Conservation (phyloP, 805 yeast species). For the Metschnikowia lochheadii region DNA sequence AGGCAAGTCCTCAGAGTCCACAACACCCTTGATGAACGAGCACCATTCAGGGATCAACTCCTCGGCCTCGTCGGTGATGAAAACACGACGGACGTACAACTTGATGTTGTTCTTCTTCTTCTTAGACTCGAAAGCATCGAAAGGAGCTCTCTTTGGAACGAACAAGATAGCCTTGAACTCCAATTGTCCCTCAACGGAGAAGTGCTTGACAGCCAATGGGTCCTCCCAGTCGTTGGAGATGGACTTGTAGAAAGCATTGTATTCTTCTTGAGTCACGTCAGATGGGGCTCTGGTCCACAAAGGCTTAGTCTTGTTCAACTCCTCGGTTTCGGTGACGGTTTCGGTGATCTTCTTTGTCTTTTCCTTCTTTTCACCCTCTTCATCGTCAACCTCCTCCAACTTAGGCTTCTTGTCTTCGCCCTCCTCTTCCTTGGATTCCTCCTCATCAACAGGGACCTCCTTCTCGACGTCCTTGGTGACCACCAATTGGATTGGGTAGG, state of each 20-base stretch:
- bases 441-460: constrained; percentile 87
- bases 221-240: constrained; percentile 99
- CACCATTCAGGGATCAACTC: constrained; percentile 99
- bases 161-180: constrained; percentile 98
- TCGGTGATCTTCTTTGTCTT: constrained; percentile 90
- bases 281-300: constrained; percentile 99
- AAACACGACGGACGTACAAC: constrained; percentile 98
- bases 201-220: constrained; percentile 98
- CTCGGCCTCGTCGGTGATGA: constrained; percentile 99
- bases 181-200: constrained; percentile 99
- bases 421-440: constrained; percentile 43
- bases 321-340: constrained; percentile 92
- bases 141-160: constrained; percentile 99
- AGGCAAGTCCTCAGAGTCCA: constrained; percentile 99
- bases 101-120: constrained; percentile 99
- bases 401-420: constrained; percentile 67
- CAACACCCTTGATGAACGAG: constrained; percentile 97
- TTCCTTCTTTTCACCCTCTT: constrained; percentile 56
- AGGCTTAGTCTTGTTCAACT: constrained; percentile 97
- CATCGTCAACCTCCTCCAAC: constrained; percentile 64
- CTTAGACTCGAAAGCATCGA: constrained; percentile 95
- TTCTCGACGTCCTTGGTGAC: constrained; percentile 98
- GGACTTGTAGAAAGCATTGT: constrained; percentile 98
- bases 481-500: constrained; percentile 97
- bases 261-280: constrained; percentile 96